Conservation (phyloP, 2,329 filamentous ascomycete species). For the Penicillium sp. region DNA sequence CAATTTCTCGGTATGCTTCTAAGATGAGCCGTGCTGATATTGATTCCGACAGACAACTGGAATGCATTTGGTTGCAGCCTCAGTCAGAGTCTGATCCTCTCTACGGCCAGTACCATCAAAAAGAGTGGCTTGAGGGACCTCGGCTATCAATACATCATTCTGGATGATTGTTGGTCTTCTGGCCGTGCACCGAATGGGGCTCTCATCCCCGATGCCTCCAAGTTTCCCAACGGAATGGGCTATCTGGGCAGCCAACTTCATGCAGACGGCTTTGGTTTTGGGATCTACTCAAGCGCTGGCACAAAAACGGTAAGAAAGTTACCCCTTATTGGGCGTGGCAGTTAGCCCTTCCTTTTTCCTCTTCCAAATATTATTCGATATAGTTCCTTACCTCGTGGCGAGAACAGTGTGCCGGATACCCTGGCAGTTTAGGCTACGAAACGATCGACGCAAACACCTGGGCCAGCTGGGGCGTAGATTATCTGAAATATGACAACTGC, state of each 20-base stretch:
- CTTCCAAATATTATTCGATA: neutral
- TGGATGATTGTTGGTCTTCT: neutral
- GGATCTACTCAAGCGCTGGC: neutral
- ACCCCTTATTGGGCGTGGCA: neutral
- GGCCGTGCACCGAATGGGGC: neutral
- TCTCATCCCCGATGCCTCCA: neutral
- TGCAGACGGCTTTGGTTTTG: neutral
- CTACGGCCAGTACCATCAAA: neutral
- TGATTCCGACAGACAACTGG: neutral
- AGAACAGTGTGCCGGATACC: neutral
- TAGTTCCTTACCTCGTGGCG: neutral
- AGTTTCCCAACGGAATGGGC: neutral
- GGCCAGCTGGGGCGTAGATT: slow-evolving; percentile 58
- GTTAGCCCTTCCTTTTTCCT: neutral
- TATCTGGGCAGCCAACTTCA: neutral
- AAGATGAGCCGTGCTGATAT: neutral
- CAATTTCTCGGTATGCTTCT: neutral
- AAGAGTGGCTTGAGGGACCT: neutral
- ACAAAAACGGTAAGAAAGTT: neutral
- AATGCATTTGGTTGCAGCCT: neutral
- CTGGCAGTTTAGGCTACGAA: slow-evolving; percentile 47
- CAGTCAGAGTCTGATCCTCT: neutral
- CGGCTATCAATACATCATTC: neutral
- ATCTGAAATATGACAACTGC: slow-evolving; percentile 58
- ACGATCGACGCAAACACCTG: slow-evolving; percentile 57